Percentiles rank a stretch among this genome's conserved stretches.
Evolutionary conservation across 2,329 filamentous ascomycete species (phyloP).

Genomic region (Cephalotrichum gorgonifer): DNA sequence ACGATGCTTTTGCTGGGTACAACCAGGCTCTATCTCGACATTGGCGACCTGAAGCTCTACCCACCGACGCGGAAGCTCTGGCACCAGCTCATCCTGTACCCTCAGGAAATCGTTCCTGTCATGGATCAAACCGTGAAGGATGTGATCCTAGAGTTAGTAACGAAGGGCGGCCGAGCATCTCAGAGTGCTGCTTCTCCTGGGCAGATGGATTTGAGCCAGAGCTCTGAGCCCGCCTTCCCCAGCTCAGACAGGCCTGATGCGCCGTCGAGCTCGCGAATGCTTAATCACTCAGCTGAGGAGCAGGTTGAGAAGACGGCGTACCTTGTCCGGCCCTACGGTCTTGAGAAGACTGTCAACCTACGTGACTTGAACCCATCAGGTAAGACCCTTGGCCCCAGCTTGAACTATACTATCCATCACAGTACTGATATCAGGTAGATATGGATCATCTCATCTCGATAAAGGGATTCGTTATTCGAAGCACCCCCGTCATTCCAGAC

Average conservation of each 20-base stretch:
- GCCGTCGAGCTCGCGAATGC: slow-evolving; percentile 26
- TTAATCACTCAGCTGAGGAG: slow-evolving; percentile 56
- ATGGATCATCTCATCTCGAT: slow-evolving; percentile 94
- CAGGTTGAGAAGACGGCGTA: slow-evolving; percentile 75
- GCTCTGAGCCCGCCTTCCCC: slow-evolving; percentile 67
- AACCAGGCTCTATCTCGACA: slow-evolving; percentile 76
- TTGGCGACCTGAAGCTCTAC: slow-evolving; percentile 82
- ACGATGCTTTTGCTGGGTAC: slow-evolving; percentile 85
- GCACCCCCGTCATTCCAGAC: slow-evolving; percentile 92
- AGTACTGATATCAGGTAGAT: slow-evolving; percentile 35
- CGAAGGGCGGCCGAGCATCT: slow-evolving; percentile 63
- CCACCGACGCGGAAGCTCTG: slow-evolving; percentile 87
- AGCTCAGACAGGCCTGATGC: slow-evolving; percentile 63
- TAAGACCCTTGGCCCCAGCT: slow-evolving; percentile 20
- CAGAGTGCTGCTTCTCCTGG: slow-evolving; percentile 33
- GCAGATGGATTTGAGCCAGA: slow-evolving; percentile 39
- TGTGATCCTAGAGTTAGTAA: slow-evolving; percentile 80
- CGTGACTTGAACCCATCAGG: slow-evolving; percentile 85
- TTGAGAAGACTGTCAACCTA: slow-evolving; percentile 81
- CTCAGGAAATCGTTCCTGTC: slow-evolving; percentile 88
- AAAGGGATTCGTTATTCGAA: slow-evolving; percentile 91
- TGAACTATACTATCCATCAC: not conserved
- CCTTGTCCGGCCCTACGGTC: slow-evolving; percentile 78
- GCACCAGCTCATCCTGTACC: slow-evolving; percentile 90
- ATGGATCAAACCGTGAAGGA: slow-evolving; percentile 96